phyloP scores from a whole-genome alignment of 495 filamentous ascomycete species.

The Evansstolkia leycettana region DNA sequence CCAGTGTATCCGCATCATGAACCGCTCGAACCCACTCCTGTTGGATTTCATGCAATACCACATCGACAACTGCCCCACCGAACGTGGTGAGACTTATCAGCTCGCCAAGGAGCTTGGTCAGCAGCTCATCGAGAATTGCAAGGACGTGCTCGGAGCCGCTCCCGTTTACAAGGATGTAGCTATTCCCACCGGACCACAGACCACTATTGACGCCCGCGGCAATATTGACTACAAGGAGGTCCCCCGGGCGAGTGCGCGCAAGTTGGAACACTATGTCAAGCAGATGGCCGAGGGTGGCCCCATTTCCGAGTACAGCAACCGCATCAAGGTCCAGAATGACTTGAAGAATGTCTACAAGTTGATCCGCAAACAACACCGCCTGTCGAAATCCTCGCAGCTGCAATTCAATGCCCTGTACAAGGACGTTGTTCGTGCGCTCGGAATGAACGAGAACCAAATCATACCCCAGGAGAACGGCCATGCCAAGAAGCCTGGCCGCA shows the following conservation, averaged over 20 bases:
- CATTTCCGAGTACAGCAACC: slow-evolving; percentile 96
- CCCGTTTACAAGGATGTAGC: slow-evolving; percentile 95
- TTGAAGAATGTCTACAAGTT: slow-evolving; percentile 90
- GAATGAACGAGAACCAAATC: slow-evolving; percentile 97
- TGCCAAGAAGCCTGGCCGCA: slow-evolving; percentile 52
- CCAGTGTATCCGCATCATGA: slow-evolving; percentile 98
- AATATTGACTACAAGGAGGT: slow-evolving; percentile 83
- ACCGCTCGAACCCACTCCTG: slow-evolving; percentile 87
- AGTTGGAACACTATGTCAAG: slow-evolving; percentile 95
- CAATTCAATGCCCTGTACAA: slow-evolving; percentile 92
- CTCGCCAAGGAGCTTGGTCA: slow-evolving; percentile 92
- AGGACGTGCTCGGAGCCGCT: slow-evolving; percentile 67
- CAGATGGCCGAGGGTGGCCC: slow-evolving; percentile 99
- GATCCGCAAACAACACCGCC: slow-evolving; percentile 91
- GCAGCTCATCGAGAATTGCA: slow-evolving; percentile 95
- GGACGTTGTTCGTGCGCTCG: slow-evolving; percentile 81
- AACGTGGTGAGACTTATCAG: slow-evolving; percentile 92
- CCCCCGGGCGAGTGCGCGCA: slow-evolving; percentile 80
- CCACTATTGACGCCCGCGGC: slow-evolving; percentile 77
- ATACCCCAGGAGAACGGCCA: slow-evolving; percentile 68
- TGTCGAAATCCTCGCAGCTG: slow-evolving; percentile 86
- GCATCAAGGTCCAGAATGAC: slow-evolving; percentile 95
- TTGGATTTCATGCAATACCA: slow-evolving; percentile 99
- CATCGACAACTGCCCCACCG: slow-evolving; percentile 96
- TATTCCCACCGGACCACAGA: slow-evolving; percentile 81